Evolutionary conservation across 495 filamentous ascomycete genomes (phyloP), one percentile per base, ranked within the genome.

Genomic region (Articulospora tetracladia): DNA sequence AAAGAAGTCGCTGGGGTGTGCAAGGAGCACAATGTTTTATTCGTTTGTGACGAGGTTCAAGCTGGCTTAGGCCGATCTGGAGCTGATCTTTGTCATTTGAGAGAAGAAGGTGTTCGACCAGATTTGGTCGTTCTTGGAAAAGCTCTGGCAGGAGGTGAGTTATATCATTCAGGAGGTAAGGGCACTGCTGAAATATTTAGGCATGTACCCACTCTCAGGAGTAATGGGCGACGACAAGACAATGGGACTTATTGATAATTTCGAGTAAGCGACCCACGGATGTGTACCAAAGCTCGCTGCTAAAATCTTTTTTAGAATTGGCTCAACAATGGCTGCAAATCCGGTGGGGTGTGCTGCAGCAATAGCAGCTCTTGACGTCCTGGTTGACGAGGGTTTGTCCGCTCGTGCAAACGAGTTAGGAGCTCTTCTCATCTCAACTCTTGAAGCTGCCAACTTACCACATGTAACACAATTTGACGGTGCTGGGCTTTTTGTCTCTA

Each of bases 41-140:
- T 53, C 15, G 28, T 34, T 30, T 23, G n/a, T 28, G 51, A 30
- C 28, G 25, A 53, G 32, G 51, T 53, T 32, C 51, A 53, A 53
- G 23, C 23, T 15, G 51, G 51, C 2, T 27, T 30, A 10, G 25
- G 23, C 24, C 51, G 51, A 34, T 23, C 51, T 27, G 49, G 22
- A 52, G 7, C 25, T 11, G 28, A 53, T 53, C 51, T 27, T 7
- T 30, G 25, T 53, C 51, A 53, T 30, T 20, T 53, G 51, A 53
- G 26, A 53, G 13, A 32, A 32, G 51, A 53, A 20, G 22, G 3
- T n/a, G 0, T 53, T 1, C 10, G 51, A 17, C 25, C 51, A 3
- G 51, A 53, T 32, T 53, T 27, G 12, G 51, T 53, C 12, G 25
- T 30, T 12, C 51, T 34, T n/a, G 51, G 51, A 15, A 22, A 53